phyloP scores from a whole-genome alignment of 306 rosid species.

The Castanospermum australe region DNA sequence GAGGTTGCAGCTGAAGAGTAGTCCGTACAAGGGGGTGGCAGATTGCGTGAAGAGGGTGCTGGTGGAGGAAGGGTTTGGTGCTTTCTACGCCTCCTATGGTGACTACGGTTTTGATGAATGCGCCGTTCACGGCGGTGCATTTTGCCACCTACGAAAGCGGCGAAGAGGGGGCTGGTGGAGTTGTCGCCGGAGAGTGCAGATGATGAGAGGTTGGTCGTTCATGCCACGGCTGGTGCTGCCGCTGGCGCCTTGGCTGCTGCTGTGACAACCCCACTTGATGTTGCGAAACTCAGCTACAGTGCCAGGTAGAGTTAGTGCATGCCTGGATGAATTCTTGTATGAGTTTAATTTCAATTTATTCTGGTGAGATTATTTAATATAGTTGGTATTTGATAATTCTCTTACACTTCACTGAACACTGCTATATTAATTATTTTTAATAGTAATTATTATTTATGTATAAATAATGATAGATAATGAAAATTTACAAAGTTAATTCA shows the following conservation, averaged over 20 bases:
- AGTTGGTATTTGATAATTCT: too few relatives aligned
- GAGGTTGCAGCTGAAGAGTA: conserved; percentile 49
- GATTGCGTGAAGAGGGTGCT: conserved; percentile 51
- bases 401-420: too few relatives aligned
- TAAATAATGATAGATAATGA: too few relatives aligned
- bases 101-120: conserved; percentile 66
- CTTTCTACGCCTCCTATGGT: conserved; percentile 54
- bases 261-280: conserved; percentile 67
- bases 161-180: conserved; percentile 44
- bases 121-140: conserved; percentile 68
- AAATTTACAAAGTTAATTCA: too few relatives aligned
- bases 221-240: conserved; percentile 73
- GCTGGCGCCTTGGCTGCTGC: conserved; percentile 70
- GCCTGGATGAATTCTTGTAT: too few relatives aligned
- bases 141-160: conserved; percentile 60
- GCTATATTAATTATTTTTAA: too few relatives aligned
- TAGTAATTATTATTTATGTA: too few relatives aligned
- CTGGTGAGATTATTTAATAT: too few relatives aligned
- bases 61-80: conserved; percentile 47
- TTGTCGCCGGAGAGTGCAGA: conserved; percentile 40
- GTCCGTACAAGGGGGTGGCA: conserved; percentile 48
- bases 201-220: conserved; percentile 55
- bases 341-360: too few relatives aligned
- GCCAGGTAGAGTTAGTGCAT: conserved; percentile 40
- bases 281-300: conserved; percentile 63